Percentiles rank a stretch among this genome's conserved stretches.
Conservation (phyloP, 768 basidiomycete species). For the Mycena metata region DNA sequence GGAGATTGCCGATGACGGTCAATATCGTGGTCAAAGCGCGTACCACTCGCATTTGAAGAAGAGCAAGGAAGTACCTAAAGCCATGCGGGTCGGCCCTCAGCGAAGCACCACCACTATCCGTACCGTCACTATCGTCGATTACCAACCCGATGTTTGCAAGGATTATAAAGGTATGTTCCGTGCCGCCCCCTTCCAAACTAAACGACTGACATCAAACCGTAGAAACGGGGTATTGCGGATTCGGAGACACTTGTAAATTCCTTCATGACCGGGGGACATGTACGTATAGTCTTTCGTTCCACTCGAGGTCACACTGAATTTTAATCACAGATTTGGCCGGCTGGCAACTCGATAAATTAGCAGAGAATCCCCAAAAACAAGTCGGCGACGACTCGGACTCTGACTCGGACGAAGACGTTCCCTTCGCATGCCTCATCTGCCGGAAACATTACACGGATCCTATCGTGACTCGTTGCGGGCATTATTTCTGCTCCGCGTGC, state of each 20-base stretch:
- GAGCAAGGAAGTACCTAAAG: constrained; percentile 86
- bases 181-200: constrained; percentile 37
- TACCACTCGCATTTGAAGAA: constrained; percentile 88
- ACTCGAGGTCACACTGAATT: constrained; percentile 17
- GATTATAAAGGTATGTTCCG: constrained; percentile 94
- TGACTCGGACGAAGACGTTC: constrained; percentile 87
- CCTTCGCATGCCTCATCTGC: constrained; percentile 98
- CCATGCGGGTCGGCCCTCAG: constrained; percentile 89
- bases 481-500: constrained; percentile 96
- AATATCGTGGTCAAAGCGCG: constrained; percentile 88
- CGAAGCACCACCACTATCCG: constrained; percentile 85
- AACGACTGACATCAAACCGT: constrained; percentile 29
- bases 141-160: constrained; percentile 99
- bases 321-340: constrained; percentile 84
- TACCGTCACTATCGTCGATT: constrained; percentile 95
- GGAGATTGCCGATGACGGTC: constrained; percentile 82
- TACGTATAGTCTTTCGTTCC: constrained; percentile 55
- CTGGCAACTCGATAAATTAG: constrained; percentile 97
- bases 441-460: constrained; percentile 96
- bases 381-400: constrained; percentile 74
- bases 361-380: constrained; percentile 78
- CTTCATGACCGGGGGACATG: constrained; percentile 97
- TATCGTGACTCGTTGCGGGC: constrained; percentile 95
- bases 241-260: constrained; percentile 99
- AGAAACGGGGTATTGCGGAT: constrained; percentile 99